Evolutionary conservation across 2,329 filamentous ascomycete genomes (phyloP), one percentile per base, ranked within the genome.

Genomic region (Diplocarpon rosae): DNA sequence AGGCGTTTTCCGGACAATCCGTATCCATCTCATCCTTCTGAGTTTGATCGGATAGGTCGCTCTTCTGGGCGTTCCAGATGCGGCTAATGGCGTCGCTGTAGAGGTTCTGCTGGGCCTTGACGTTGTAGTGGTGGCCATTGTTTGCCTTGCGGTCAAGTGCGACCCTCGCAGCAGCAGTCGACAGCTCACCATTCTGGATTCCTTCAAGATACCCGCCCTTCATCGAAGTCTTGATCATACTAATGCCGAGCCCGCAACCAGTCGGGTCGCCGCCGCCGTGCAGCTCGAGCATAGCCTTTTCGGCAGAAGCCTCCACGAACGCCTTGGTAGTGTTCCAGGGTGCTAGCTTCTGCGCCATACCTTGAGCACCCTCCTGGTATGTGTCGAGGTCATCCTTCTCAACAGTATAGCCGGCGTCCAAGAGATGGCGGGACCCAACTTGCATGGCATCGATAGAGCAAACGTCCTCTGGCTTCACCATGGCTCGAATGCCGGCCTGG

Each of bases 241-340:
- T 95, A 69, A 96, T 95, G 2, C 86, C 92, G 48, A 95, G 80
- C 1, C 92, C 92, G 57, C 89, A 84, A 17, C 88, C 88, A 0
- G 90, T 95, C 3, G 92, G 92, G 60, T 98, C 92, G 45, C 92
- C 92, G 53, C 93, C 86, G 15, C 92, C 92, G 56, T 95, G 89
- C 11, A 98, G 74, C 55, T 89, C 84, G 37, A 98, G 75, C 92
- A 98, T 98, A 2, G 92, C 92, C 62, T 98, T 98, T 47, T 88
- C 87, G 48, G 88, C 82, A 39, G 86, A 90, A 1, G 92, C 92
- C 53, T 95, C 85, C 47, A 95, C 76, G 65, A 98, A 98, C 49
- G 94, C 94, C 66, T 95, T 95, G 42, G 87, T 95, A 0, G 88
- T 90, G 56, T 90, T 87, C 92, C 92, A 98, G 0, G 92, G 92